phyloP scores from a whole-genome alignment of 129 eudicot species.

The Glebionis coronaria region DNA sequence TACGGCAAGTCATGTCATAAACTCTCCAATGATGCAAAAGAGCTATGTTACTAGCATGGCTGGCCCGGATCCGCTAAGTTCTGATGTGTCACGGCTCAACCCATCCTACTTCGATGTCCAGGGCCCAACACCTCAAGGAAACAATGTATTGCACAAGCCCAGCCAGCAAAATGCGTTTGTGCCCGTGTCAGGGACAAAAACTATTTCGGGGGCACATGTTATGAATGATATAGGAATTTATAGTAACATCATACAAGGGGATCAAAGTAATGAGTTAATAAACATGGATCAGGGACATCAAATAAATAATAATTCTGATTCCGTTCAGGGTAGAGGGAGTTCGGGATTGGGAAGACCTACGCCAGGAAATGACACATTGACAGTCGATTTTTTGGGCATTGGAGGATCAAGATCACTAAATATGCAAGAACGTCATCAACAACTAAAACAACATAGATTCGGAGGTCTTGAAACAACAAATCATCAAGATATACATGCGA shows the following conservation, averaged over 20 bases:
- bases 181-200: constrained; percentile 4
- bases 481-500: constrained; percentile 43
- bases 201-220: constrained; percentile 13
- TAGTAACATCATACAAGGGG: constrained; percentile 43
- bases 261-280: constrained; percentile 26
- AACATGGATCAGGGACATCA: constrained; percentile 23
- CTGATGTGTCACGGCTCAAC: constrained; percentile 24
- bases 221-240: constrained; percentile 42
- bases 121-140: constrained; percentile 24
- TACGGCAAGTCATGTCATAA: constrained; percentile 43
- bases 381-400: constrained; percentile 64
- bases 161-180: constrained; percentile 34
- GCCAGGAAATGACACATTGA: constrained; percentile 25
- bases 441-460: constrained; percentile 19
- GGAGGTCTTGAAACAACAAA: constrained; percentile 34
- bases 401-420: constrained; percentile 46
- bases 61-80: constrained; percentile 37
- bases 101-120: constrained; percentile 20
- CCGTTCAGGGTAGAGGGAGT: constrained; percentile 3
- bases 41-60: constrained; percentile 54
- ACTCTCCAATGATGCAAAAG: constrained; percentile 66
- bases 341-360: constrained; percentile 28
- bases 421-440: constrained; percentile 32
- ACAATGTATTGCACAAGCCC: constrained; percentile 30
- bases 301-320: not conserved